Conservation (phyloP, 805 yeast species). For the Saturnispora gosingensis region DNA sequence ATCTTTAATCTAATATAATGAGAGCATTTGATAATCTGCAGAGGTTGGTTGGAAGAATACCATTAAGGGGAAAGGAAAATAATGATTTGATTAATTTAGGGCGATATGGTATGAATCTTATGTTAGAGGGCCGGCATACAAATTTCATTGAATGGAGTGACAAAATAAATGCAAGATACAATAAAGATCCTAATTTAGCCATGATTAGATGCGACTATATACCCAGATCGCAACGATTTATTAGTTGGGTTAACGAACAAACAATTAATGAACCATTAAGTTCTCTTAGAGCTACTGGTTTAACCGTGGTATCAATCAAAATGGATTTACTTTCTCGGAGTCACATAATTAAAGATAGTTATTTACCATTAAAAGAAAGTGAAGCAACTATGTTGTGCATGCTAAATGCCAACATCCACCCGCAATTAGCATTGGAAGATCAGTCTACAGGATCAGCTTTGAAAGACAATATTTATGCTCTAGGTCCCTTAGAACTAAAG, state of each 20-base stretch:
- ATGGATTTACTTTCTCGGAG: background rate
- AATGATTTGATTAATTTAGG: background rate
- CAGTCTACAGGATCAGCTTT: background rate
- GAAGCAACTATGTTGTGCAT: background rate
- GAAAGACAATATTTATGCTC: constrained; percentile 1
- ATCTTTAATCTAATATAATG: background rate
- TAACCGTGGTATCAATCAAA: background rate
- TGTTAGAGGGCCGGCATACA: background rate
- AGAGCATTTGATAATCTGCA: background rate
- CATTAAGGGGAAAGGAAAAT: background rate
- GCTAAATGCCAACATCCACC: constrained; percentile 1
- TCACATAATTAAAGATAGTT: background rate
- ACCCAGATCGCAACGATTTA: background rate
- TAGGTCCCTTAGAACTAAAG: constrained; percentile 1
- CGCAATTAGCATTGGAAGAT: background rate
- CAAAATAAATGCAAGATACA: background rate
- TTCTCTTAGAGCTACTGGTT: background rate
- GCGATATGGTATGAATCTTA: background rate
- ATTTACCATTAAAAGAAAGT: background rate
- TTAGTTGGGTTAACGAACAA: background rate
- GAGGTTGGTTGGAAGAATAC: background rate
- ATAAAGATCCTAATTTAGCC: background rate
- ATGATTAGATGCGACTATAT: background rate
- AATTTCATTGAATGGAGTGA: background rate
- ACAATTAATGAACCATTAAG: background rate